A percentile compares a stretch with the other conserved stretches of the same genome.
Evolutionary conservation across 306 rosid species (phyloP).

Genomic region (Acacia crassicarpa): DNA sequence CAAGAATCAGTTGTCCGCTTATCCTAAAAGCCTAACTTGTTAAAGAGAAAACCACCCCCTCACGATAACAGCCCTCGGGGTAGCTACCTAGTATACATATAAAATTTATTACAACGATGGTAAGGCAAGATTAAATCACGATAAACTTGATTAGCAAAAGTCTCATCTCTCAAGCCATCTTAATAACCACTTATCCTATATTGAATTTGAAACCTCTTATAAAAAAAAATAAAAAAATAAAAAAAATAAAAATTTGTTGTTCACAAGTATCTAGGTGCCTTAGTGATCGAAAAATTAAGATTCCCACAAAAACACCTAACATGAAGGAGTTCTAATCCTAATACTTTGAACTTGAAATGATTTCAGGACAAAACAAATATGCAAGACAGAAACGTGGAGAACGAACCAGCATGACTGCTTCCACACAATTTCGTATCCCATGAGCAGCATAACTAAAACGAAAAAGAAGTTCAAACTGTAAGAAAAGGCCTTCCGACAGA

Average conservation of each 20-base stretch:
- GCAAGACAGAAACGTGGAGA: neutral
- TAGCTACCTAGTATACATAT: neutral
- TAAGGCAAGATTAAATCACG: neutral
- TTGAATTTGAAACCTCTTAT: neutral
- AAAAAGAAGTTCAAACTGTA: neutral
- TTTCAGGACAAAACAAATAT: neutral
- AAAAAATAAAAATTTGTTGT: too few species aligned
- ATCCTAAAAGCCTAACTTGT: neutral
- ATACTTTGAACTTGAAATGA: neutral
- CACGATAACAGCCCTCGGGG: neutral
- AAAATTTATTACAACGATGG: neutral
- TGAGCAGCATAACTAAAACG: constrained; percentile 59
- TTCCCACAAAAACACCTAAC: neutral
- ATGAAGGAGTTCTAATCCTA: neutral
- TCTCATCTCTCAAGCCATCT: neutral
- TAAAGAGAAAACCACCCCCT: too few species aligned
- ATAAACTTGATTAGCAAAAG: neutral
- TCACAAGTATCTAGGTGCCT: neutral
- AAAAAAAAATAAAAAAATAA: too few species aligned
- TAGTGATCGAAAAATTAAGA: neutral
- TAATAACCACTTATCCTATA: neutral
- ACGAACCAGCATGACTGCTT: constrained; percentile 81
- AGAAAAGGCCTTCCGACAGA: neutral
- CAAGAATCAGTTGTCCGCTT: too few species aligned
- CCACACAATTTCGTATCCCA: constrained; percentile 76